Evolutionary conservation across 768 basidiomycete genomes (phyloP).

Genomic region (Phlegmacium glaucopus): DNA sequence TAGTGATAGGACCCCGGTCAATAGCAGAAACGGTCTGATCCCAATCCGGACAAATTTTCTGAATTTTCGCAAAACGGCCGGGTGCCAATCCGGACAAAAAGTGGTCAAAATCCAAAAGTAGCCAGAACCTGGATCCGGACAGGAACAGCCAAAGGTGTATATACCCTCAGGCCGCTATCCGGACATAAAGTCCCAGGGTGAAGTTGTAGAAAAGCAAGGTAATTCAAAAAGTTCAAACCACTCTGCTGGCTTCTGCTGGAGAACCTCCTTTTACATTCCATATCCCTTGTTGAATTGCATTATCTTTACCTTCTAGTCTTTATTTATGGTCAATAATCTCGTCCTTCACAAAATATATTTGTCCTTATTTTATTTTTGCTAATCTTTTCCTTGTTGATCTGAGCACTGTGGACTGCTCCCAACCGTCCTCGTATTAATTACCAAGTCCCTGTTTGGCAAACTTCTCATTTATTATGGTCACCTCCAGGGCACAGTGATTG

Average conservation of each 20-base stretch:
- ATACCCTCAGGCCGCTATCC: neutral
- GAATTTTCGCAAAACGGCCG: neutral
- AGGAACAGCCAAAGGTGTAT: neutral
- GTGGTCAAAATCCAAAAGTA: neutral
- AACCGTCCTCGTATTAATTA: neutral
- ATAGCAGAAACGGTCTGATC: neutral
- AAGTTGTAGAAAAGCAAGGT: no score
- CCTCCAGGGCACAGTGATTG: neutral
- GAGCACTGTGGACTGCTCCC: neutral
- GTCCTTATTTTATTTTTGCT: no score
- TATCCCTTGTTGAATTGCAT: no score
- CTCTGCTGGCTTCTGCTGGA: no score
- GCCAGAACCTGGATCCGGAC: neutral
- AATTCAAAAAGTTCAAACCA: no score
- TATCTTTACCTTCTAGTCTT: no score
- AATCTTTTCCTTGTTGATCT: neutral
- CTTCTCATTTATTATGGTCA: neutral
- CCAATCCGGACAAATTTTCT: neutral
- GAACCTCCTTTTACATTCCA: no score
- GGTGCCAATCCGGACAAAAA: slow-evolving; percentile 1
- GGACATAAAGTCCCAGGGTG: neutral
- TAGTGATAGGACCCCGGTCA: slow-evolving; percentile 25
- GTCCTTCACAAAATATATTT: no score
- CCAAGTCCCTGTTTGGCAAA: neutral
- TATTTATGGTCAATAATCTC: no score